Evolutionary conservation across 2,329 filamentous ascomycete species (phyloP).

Genomic region (Colletotrichum lindemuthianum): DNA sequence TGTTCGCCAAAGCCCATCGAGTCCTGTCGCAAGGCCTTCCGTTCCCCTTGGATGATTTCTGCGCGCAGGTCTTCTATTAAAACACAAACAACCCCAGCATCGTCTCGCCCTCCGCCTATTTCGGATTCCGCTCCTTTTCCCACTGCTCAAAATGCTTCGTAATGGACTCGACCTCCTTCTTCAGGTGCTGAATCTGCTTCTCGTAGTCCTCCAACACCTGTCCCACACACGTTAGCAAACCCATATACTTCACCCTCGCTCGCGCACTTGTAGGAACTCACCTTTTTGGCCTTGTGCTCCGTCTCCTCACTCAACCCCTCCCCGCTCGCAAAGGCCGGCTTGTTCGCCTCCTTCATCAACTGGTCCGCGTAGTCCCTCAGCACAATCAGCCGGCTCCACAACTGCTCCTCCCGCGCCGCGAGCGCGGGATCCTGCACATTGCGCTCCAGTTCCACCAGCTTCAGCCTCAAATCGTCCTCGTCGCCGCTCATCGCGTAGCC

Average conservation of each 20-base stretch:
- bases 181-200: constrained; percentile 80
- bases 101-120: background rate
- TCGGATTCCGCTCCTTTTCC: constrained; percentile 60
- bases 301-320: constrained; percentile 75
- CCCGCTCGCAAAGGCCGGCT: constrained; percentile 65
- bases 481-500: constrained; percentile 83
- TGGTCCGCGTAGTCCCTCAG: constrained; percentile 77
- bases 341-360: constrained; percentile 79
- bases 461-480: constrained; percentile 81
- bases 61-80: constrained; percentile 14
- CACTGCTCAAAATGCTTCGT: constrained; percentile 66
- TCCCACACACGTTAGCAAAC: constrained; percentile 32
- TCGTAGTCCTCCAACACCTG: constrained; percentile 85
- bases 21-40: no score
- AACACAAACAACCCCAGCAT: background rate
- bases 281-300: constrained; percentile 79
- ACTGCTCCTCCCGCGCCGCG: constrained; percentile 80
- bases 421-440: constrained; percentile 79
- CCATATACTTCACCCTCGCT: background rate
- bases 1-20: no score
- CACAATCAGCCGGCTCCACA: constrained; percentile 84
- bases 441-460: constrained; percentile 75
- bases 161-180: constrained; percentile 74
- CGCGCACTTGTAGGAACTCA: constrained; percentile 48
- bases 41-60: no score